Base-by-base conservation (phyloP, 1,284 basidiomycete species). In the Papiliotrema terrestris region DNA sequence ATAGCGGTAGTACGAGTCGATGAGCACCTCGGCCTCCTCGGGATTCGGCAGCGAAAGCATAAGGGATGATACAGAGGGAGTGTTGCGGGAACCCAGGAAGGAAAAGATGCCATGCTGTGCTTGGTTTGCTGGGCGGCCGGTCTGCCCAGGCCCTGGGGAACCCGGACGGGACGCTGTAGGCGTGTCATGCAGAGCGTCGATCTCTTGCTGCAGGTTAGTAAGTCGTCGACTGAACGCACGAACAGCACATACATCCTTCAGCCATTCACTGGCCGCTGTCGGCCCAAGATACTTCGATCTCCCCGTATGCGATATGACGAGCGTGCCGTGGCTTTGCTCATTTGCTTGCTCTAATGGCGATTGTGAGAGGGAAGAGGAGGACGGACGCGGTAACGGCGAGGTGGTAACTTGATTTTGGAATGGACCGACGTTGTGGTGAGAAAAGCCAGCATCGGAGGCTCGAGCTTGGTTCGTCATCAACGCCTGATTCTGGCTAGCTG, bases 251-350 rank as follows among this genome's bases (percentile, higher is more conserved):
- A 68, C 66, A 19, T 73, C 66, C 43, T 66, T 66, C 8, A 73
- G 51, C 71, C 71, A 73, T 49, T 73, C 69, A 19, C 65, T 68
- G 1, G 63, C 71, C 0, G 71, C 71, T 1, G 67, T 63, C 1
- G 64, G 67, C 1, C 71, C 71, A 14, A 71, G 54, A 53, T 65
- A 73, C 51, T 67, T 66, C 23, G 65, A 65, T 17, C 62, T 51
- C 8, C 71, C 71, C 15, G 57, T 52, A 1, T 56, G 46, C 26
- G 59, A 62, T 2, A 73, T 56, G 6, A 71, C 64, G 5, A 73
- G 60, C 14, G 69, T 70, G 0, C 71, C 71, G 35, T 60, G 63
- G 44, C 65, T 67, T 36, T n/a, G n/a, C n/a, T n/a, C n/a, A n/a
- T n/a, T n/a, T n/a, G n/a, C n/a, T n/a, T n/a, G n/a, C n/a, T n/a